phyloP scores from a whole-genome alignment of 2,329 filamentous ascomycete species.

The Trichoderma atrobrunneum region DNA sequence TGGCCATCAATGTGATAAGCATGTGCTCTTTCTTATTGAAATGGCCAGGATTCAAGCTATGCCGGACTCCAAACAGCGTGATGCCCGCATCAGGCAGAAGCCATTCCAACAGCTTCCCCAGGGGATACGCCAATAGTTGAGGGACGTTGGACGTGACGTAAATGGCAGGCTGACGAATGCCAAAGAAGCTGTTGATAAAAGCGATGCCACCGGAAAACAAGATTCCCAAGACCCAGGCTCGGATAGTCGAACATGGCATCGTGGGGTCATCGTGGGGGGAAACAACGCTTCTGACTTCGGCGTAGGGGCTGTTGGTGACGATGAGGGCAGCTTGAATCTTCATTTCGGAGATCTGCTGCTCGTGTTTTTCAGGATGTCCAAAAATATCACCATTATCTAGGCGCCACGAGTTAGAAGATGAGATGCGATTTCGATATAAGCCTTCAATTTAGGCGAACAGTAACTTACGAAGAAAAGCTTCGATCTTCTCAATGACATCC shows the following conservation, averaged over 20 bases:
- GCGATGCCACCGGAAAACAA: constrained; percentile 45
- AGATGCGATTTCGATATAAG: too few relatives aligned
- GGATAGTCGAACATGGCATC: constrained; percentile 49
- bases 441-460: background rate
- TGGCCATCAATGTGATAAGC: constrained; percentile 58
- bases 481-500: constrained; percentile 34
- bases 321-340: constrained; percentile 52
- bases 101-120: constrained; percentile 43
- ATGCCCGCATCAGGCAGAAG: constrained; percentile 46
- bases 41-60: constrained; percentile 50
- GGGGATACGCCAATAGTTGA: constrained; percentile 47
- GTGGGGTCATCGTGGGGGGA: constrained; percentile 52
- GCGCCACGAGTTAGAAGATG: background rate
- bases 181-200: constrained; percentile 55
- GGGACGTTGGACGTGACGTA: constrained; percentile 50
- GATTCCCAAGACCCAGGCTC: constrained; percentile 50
- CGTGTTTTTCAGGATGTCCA: constrained; percentile 37
- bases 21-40: constrained; percentile 61
- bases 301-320: constrained; percentile 53
- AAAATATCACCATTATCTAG: constrained; percentile 33
- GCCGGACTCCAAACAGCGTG: constrained; percentile 39
- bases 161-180: constrained; percentile 51
- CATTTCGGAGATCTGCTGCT: constrained; percentile 47
- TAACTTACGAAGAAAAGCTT: constrained; percentile 35
- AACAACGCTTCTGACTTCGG: constrained; percentile 53